Evolutionary conservation across 768 basidiomycete species (phyloP), one percentile per base, ranked within the genome.

Genomic region (Terana coerulea): DNA sequence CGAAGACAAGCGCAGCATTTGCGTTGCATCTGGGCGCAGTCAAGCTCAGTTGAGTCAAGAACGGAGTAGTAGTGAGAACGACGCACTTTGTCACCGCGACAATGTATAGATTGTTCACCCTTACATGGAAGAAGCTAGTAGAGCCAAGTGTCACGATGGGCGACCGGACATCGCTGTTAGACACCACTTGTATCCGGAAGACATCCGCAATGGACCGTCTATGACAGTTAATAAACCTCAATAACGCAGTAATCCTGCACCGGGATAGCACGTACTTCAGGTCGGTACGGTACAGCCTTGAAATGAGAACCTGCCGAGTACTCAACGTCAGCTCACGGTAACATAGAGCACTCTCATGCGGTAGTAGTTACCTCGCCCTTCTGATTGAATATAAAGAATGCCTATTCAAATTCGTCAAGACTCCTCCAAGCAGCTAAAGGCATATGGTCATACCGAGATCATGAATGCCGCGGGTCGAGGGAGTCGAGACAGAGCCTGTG

Each of bases 311-410:
- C 92, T 95, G 3, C 25, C 19, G 22, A 30, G 51, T 61, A 31
- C 43, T 34, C 8, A 5, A 31, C 31, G 47, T 36, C 14, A 33
- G 33, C 21, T 30, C 25, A 49, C 28, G 33, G 43, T 49, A 49
- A 51, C 19, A 49, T 28, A 33, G 26, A 29, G 26, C 29, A n/a
- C n/a, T n/a, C n/a, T n/a, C n/a, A n/a, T n/a, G n/a, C n/a, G n/a
- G n/a, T n/a, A n/a, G n/a, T n/a, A 17, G 80, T 34, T 50, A 94
- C 95, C 81, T 98, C 97, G 69, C 97, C 97, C 70, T 98, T 98
- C 70, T 95, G 93, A 66, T 98, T 99, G 78, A 98, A 97, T 52
- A 98, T 92, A 71, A 98, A 98, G 82, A 98, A 98, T 42, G 91
- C 95, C 95, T 98, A 19, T 3, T 12, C 21, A 43, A 42, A 55